Evolutionary conservation across 495 filamentous ascomycete species (phyloP), one percentile per base, ranked within the genome.

Genomic region (Penicillium salamii): DNA sequence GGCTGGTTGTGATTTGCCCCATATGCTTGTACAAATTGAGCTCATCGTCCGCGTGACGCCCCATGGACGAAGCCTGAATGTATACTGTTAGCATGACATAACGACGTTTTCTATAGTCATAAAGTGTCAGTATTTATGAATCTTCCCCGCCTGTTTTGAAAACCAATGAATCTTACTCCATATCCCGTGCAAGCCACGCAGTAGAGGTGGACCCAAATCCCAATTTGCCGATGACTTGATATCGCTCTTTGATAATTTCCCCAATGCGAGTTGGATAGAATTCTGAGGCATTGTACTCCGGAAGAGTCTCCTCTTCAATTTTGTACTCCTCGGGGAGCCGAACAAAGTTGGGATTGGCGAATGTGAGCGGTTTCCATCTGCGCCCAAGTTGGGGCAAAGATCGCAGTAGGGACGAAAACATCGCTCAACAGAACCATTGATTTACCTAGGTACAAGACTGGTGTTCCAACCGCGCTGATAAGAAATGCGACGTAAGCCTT

Each of bases 181-280:
- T 55, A 34, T 67, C 65, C 40, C 55, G 49, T 35, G 67, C 63
- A 34, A 72, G 58, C 69, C 67, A 72, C 40, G 54, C 60, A 24
- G 68, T 70, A 17, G 63, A 70, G 40, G 50, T 57, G 13, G 56
- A 43, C 36, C 66, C 69, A 53, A 62, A 75, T 46, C 67, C 71
- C 40, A 73, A 46, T 42, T 73, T 75, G 8, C 58, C 54, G 2
- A 66, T 39, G 19, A 71, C 60, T 52, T 70, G 63, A 49, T 71
- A 75, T 18, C 61, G 57, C 26, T 66, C 52, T 23, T 64, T 45
- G 13, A 76, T 18, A 13, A 72, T 32, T 52, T 74, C 63, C 14
- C 69, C 68, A 32, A 69, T 60, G 40, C 59, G 50, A 39, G 52
- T 59, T 7, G 69, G 70, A 53, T 66, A 72, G 52, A 61, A 74